Conservation (phyloP, 345 rosid genomes). For the Raphanus sativus region DNA sequence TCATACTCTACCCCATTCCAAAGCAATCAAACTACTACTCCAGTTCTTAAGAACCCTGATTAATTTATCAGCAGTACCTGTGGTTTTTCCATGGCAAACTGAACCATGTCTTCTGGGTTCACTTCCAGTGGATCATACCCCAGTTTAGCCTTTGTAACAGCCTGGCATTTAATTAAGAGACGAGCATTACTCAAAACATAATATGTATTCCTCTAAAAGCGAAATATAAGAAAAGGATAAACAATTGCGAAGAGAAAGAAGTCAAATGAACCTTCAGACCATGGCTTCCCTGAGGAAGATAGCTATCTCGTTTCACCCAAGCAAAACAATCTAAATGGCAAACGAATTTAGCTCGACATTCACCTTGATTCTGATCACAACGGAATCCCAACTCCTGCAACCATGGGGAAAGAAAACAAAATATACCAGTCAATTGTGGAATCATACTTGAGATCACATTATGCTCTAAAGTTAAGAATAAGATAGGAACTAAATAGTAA, state of each 20-base stretch:
- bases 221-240: conserved; percentile 12
- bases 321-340: conserved; percentile 99
- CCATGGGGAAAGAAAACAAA: conserved; percentile 28
- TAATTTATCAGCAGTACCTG: conserved; percentile 56
- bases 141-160: conserved; percentile 92
- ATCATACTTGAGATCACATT: conserved; percentile 5
- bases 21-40: conserved; percentile 11
- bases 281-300: conserved; percentile 98
- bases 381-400: conserved; percentile 88
- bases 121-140: conserved; percentile 98
- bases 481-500: conserved; percentile 12
- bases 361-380: conserved; percentile 88
- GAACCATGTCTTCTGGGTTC: conserved; percentile 99
- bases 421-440: conserved; percentile 5
- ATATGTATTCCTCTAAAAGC: background rate
- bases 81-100: conserved; percentile 86
- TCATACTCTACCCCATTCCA: conserved; percentile 9
- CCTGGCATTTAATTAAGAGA: conserved; percentile 50
- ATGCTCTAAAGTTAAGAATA: conserved; percentile 2
- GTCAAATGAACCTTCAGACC: conserved; percentile 74
- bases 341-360: conserved; percentile 87
- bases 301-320: conserved; percentile 99
- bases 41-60: background rate
- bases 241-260: conserved; percentile 15
- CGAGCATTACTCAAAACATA: conserved; percentile 15